Base-by-base conservation (phyloP, 2,329 filamentous ascomycete species). In the Fusarium euwallaceae region DNA sequence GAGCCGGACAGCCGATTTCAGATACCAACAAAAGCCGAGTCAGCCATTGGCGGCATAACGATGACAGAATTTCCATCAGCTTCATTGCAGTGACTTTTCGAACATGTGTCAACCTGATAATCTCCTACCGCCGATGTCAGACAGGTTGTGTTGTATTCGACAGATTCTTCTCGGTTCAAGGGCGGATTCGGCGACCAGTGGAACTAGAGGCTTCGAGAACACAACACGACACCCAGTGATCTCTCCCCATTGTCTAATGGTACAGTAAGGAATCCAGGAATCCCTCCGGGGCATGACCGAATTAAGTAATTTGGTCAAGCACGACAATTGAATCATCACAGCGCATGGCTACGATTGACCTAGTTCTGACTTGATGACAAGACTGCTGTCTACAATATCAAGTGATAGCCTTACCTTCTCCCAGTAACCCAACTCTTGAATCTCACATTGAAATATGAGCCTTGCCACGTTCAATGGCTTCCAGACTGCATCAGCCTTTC, bases 21-120 rank as follows among this genome's bases (percentile, higher is more conserved):
- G 65, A 78, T 78, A 78, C 73, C 72, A 78, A 69, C 68, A 75
- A 72, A 76, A 63, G 70, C 71, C 69, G 78, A 60, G 60, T 73
- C 75, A 64, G 64, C 73, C 67, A 72, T 72, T 75, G 61, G 66
- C 71, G 73, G 71, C 71, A 76, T 75, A 68, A 61, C 67, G 66
- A 73, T 66, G 7, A 45, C 68, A 36, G 61, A 63, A 34, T 55
- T 20, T 41, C 10, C 62, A 24, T 39, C 24, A 34, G 41, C 22
- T 27, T 29, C 27, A 2, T 22, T 58, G 10, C 24, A n/a, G 74
- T 79, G 74, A 79, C 69, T 22, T 27, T 17, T 45, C 27, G 36
- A 59, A 22, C 2, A 58, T 69, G 32, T 53, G 14, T 22, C 39
- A 12, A 4, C 24, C 41, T 3, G 45, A 43, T 29, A 14, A n/a